phyloP scores from a whole-genome alignment of 2,329 filamentous ascomycete genomes.

The Ophiostoma himal-ulmi region DNA sequence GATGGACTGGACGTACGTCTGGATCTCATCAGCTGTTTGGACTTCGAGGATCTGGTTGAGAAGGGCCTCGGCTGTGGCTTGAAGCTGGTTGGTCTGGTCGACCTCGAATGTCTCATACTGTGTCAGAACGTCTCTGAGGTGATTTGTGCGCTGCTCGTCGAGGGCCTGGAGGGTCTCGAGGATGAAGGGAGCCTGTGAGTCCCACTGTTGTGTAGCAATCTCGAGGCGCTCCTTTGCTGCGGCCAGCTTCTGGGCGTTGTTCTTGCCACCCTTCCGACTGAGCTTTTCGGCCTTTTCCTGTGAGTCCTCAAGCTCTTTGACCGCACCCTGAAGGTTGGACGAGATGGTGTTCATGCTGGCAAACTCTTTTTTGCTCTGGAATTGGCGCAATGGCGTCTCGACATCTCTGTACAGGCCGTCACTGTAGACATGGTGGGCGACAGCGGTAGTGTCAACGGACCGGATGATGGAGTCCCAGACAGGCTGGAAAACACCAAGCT shows the following conservation, averaged over 20 bases:
- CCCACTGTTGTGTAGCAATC: slow-evolving; percentile 77
- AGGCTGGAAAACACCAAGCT: slow-evolving; percentile 82
- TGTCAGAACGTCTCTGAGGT: slow-evolving; percentile 83
- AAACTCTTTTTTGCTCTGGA: slow-evolving; percentile 68
- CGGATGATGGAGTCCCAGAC: slow-evolving; percentile 86
- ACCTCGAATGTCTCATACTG: slow-evolving; percentile 90
- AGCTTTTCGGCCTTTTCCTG: slow-evolving; percentile 83
- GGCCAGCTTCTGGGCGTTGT: slow-evolving; percentile 71
- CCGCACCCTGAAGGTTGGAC: slow-evolving; percentile 70
- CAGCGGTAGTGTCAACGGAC: slow-evolving; percentile 72
- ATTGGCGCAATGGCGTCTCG: slow-evolving; percentile 74
- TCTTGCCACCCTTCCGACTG: slow-evolving; percentile 68
- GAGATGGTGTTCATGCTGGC: slow-evolving; percentile 75
- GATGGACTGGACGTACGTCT: slow-evolving; percentile 53
- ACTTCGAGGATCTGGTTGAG: slow-evolving; percentile 80
- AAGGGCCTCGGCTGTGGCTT: slow-evolving; percentile 69
- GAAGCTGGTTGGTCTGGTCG: slow-evolving; percentile 73
- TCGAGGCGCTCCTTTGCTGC: slow-evolving; percentile 67
- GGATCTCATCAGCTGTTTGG: slow-evolving; percentile 80
- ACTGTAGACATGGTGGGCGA: slow-evolving; percentile 75
- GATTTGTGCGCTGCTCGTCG: slow-evolving; percentile 83
- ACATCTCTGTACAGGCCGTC: slow-evolving; percentile 82
- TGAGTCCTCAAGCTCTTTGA: slow-evolving; percentile 76
- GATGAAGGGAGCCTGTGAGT: slow-evolving; percentile 88
- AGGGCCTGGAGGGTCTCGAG: slow-evolving; percentile 88